Base-by-base conservation (phyloP, 2,329 filamentous ascomycete genomes). In the Aureobasidium sp. region DNA sequence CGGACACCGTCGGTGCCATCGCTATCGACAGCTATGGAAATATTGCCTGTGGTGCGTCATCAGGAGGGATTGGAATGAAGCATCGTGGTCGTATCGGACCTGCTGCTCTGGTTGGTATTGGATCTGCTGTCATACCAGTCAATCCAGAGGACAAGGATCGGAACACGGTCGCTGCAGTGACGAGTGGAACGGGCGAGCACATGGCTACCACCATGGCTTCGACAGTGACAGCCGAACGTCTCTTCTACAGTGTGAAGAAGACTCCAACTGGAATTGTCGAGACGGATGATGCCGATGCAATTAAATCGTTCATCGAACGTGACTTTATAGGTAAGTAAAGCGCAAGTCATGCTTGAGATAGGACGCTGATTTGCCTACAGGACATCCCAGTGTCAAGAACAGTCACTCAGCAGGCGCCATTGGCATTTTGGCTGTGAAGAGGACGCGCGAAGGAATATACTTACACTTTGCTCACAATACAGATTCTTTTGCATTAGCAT, bases 21-120 rank as follows among this genome's bases (percentile, higher is more conserved):
- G 94, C 91, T 12, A 87, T 99, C 66, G 94, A 99, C 70, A 82
- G 83, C 55, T 84, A 82, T 68, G 94, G 94, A 17, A 87, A 88
- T 63, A 96, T 99, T 71, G 93, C 95, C 5, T 94, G 93, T 4
- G 94, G 89, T 17, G 96, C 94, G 1, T 99, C 94, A 1, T 99
- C 95, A 17, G 94, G 94, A 6, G 94, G 94, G 1, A 99, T 99
- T 72, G 93, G 94, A 32, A 97, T 99, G 93, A 99, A 99, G 73
- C 92, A 96, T 74, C 85, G 86, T 64, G 95, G 94, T 6, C 88
- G 94, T 39, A 84, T 96, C 65, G 95, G 94, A 0, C 94, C 94
- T 36, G 95, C 94, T 37, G 94, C 94, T 23, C 82, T 99, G 17
- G 90, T 97, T 15, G 93, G 94, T 8, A 85, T 97, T 59, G 94